Base-by-base conservation (phyloP, 2,329 filamentous ascomycete species). In the Colletotrichum cuscutae region DNA sequence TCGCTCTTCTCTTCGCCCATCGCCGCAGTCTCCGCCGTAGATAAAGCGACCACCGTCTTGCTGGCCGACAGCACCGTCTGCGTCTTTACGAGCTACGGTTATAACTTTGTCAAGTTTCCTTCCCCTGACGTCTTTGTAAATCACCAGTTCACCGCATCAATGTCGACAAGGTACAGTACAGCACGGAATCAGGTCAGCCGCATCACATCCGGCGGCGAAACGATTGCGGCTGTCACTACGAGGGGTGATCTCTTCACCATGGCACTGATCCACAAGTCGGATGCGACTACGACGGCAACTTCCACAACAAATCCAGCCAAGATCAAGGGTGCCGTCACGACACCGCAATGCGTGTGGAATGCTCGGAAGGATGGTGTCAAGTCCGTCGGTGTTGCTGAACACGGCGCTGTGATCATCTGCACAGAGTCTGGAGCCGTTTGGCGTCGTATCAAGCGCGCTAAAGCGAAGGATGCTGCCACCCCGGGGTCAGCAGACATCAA, bases 41-140 rank as follows among this genome's bases (percentile, higher is more conserved):
- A 98, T 79, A 92, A 92, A 76, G 97, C 97, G 7, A 98, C 97
- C 0, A 92, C 93, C 1, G 93, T 95, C 74, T 84, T 99, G 32
- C 88, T 99, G 3, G 93, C 95, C 61, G 97, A 95, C 77, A 92
- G 94, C 76, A 95, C 95, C 24, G 95, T 98, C 11, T 97, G 94
- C 87, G 92, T 99, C 0, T 98, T 99, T 77, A 96, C 95, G 1
- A 97, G 97, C 76, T 98, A 97, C 78, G 96, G 96, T 5, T 98
- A 98, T 80, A 95, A 95, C n/a, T 94, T 95, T 75, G 88, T 98
- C 67, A 91, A 91, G 58, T 98, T 98, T 75, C 94, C 95, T 0
- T 86, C 94, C 42, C 84, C 86, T 1, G 93, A 95, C 75, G 89
- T 90, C 6, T 92, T 94, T 75, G 89, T 89, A 24, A 95, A 92